These are phyloP conservation scores for Glycine latifolia DNA, from an alignment of 306 rosid genomes.

Conservation along the genomic window DNA sequence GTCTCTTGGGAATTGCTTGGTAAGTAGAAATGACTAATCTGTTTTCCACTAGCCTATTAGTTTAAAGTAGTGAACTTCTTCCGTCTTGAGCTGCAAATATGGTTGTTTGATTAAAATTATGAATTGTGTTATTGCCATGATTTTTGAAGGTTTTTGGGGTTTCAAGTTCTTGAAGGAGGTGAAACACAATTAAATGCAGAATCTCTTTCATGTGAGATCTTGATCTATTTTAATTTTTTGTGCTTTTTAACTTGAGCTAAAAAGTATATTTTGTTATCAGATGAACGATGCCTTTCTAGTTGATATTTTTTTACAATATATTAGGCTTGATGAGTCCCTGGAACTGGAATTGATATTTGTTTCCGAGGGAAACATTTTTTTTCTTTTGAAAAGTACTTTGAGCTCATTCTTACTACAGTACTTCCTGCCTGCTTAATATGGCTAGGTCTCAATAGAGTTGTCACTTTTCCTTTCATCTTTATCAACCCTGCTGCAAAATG, in stretches of 20 bases:
- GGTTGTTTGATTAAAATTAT: conserved; percentile 42
- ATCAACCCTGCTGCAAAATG: too few species aligned
- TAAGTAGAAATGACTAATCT: conserved; percentile 57
- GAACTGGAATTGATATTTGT: too few species aligned
- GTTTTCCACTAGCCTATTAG: conserved; percentile 21
- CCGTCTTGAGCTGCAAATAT: conserved; percentile 20
- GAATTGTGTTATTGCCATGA: conserved; percentile 35
- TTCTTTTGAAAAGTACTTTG: too few species aligned
- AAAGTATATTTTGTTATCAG: background rate
- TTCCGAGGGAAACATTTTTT: too few species aligned
- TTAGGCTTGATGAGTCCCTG: too few species aligned
- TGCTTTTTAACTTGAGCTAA: conserved; percentile 30
- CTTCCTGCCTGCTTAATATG: too few species aligned
- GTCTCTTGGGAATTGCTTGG: conserved; percentile 85
- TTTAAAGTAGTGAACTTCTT: conserved; percentile 39
- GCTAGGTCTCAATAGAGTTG: too few species aligned
- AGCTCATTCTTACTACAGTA: too few species aligned
- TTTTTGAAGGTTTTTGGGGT: conserved; percentile 80
- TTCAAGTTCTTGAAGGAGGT: conserved; percentile 72
- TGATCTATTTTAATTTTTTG: conserved; percentile 31
- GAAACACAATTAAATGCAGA: conserved; percentile 55
- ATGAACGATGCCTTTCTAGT: background rate
- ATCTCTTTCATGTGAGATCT: conserved; percentile 65
- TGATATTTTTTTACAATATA: too few species aligned
- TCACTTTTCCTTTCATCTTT: too few species aligned